Conservation (phyloP, 2,329 filamentous ascomycete genomes). For the Drechslerella coelobrocha region DNA sequence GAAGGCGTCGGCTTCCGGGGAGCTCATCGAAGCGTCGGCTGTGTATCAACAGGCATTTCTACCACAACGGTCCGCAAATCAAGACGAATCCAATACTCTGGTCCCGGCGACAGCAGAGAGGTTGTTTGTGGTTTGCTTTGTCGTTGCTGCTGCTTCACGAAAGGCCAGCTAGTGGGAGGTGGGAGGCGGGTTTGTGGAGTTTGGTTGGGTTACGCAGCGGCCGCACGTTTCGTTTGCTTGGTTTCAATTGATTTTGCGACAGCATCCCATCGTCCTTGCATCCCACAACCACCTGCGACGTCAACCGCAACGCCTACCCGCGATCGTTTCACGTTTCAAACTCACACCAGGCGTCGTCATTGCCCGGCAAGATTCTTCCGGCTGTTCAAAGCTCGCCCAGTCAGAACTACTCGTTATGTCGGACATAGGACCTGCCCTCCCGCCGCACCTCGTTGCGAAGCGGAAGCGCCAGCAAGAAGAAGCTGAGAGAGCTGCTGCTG, state of each 20-base stretch:
- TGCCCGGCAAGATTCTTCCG: background rate
- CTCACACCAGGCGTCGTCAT: constrained; percentile 10
- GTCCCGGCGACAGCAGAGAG: constrained; percentile 28
- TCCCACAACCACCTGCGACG: background rate
- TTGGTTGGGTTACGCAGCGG: constrained; percentile 33
- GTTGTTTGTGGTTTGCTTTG: background rate
- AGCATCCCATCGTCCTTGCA: constrained; percentile 2
- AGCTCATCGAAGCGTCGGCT: constrained; percentile 49
- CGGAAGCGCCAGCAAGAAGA: constrained; percentile 57
- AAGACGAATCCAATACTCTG: constrained; percentile 9
- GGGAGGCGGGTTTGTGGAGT: constrained; percentile 21
- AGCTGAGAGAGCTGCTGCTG: constrained; percentile 53
- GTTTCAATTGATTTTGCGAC: constrained; percentile 29
- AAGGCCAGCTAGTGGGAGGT: constrained; percentile 1
- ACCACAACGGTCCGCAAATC: constrained; percentile 21
- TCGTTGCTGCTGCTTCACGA: constrained; percentile 8
- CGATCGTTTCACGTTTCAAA: constrained; percentile 25
- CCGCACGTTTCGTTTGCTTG: constrained; percentile 26
- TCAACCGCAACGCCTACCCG: background rate
- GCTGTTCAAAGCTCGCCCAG: background rate
- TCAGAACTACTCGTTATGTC: constrained; percentile 20
- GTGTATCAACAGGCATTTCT: constrained; percentile 42
- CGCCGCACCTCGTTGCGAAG: constrained; percentile 57
- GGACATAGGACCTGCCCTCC: constrained; percentile 57
- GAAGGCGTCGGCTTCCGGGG: constrained; percentile 49